Conservation (phyloP, 306 rosid genomes). For the Rubus parviflorus region DNA sequence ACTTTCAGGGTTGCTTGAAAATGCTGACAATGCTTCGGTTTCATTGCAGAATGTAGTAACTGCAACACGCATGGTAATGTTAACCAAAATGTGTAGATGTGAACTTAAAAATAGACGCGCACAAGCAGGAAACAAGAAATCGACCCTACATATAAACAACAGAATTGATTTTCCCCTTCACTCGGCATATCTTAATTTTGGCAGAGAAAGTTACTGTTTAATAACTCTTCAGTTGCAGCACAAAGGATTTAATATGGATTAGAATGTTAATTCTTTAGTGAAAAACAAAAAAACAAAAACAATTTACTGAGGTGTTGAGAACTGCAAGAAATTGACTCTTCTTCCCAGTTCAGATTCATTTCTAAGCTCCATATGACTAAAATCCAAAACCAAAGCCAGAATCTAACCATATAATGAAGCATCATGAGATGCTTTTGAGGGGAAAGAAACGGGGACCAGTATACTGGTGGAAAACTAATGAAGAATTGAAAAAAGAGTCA, state of each 20-base stretch:
- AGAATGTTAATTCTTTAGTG: neutral
- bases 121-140: slow-evolving; percentile 19
- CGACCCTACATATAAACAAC: slow-evolving; percentile 10
- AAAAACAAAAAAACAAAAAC: neutral
- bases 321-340: neutral
- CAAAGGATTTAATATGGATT: neutral
- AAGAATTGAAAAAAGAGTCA: slow-evolving; percentile 26
- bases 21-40: slow-evolving; percentile 67
- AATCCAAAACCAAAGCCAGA: slow-evolving; percentile 20
- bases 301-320: neutral
- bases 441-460: slow-evolving; percentile 37
- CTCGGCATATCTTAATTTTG: slow-evolving; percentile 15
- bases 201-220: neutral
- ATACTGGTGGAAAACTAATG: slow-evolving; percentile 13
- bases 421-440: slow-evolving; percentile 37
- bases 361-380: slow-evolving; percentile 26
- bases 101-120: neutral
- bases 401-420: neutral
- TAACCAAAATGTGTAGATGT: slow-evolving; percentile 20
- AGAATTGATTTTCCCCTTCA: neutral
- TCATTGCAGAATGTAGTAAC: slow-evolving; percentile 63
- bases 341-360: neutral
- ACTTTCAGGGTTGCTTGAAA: slow-evolving; percentile 56
- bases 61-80: slow-evolving; percentile 30
- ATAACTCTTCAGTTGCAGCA: slow-evolving; percentile 33